A percentile compares a stretch with the other conserved stretches of the same genome.
Evolutionary conservation across 768 basidiomycete genomes (phyloP).

Genomic region (Suillus sp.): DNA sequence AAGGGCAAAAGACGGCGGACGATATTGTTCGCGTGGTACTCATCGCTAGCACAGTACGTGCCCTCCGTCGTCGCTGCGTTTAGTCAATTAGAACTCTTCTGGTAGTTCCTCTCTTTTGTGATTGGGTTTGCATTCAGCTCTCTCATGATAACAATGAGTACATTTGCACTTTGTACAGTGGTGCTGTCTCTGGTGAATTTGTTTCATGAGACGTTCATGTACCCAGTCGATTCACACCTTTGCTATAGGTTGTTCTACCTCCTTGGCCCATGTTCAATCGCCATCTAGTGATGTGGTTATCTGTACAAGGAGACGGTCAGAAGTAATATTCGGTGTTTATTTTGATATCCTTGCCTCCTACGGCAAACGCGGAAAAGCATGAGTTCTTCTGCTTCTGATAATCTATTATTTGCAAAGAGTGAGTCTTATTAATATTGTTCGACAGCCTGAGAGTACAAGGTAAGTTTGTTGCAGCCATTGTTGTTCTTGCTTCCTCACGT

Average conservation of each 20-base stretch:
- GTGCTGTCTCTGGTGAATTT: slow-evolving; percentile 10
- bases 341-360: slow-evolving; percentile 4
- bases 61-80: neutral
- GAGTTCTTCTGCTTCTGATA: slow-evolving; percentile 2
- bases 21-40: slow-evolving; percentile 26
- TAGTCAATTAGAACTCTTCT: neutral
- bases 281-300: slow-evolving; percentile 65
- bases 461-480: slow-evolving; percentile 1
- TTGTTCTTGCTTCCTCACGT: slow-evolving; percentile 5
- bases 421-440: slow-evolving; percentile 2
- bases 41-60: slow-evolving; percentile 28
- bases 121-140: slow-evolving; percentile 34
- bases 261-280: slow-evolving; percentile 70
- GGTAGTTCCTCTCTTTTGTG: slow-evolving; percentile 33
- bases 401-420: neutral
- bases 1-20: slow-evolving; percentile 33
- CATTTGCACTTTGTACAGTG: slow-evolving; percentile 3
- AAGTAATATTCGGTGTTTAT: slow-evolving; percentile 16
- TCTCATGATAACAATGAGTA: slow-evolving; percentile 26
- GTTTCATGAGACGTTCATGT: neutral
- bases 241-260: slow-evolving; percentile 56
- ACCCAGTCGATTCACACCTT: neutral
- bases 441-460: slow-evolving; percentile 13
- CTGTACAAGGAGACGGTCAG: slow-evolving; percentile 30
- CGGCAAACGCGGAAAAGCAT: neutral